These are phyloP conservation scores for Hymenoscyphus fraxineus DNA, from an alignment of 2,329 filamentous ascomycete genomes.

Conservation along the genomic window DNA sequence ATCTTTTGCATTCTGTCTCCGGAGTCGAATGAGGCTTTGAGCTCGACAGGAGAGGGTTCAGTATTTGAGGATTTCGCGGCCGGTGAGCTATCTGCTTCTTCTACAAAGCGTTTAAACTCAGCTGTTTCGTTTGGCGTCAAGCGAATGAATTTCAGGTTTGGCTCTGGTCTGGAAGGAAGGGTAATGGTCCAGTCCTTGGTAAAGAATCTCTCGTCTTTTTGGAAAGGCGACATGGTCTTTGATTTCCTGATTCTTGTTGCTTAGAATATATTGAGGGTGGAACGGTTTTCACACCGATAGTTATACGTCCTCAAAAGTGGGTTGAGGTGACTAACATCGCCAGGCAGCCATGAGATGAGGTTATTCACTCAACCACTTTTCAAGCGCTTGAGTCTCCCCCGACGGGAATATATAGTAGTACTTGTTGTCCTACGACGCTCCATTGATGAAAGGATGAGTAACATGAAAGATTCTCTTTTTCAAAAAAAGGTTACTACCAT, in stretches of 20 bases:
- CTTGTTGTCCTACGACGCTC: no score
- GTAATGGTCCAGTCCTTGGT: slow-evolving; percentile 19
- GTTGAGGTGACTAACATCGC: no score
- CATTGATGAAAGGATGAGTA: no score
- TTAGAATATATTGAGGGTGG: not conserved
- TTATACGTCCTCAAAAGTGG: not conserved
- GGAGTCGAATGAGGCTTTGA: not conserved
- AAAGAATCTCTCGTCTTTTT: slow-evolving; percentile 16
- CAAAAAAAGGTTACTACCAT: no score
- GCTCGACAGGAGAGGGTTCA: not conserved
- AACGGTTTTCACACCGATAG: no score
- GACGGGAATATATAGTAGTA: no score
- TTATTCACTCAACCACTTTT: no score
- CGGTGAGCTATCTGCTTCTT: slow-evolving; percentile 1
- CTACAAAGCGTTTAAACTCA: not conserved
- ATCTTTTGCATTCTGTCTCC: slow-evolving; percentile 9
- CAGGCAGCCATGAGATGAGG: no score
- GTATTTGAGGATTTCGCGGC: not conserved
- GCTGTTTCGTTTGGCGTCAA: slow-evolving; percentile 10
- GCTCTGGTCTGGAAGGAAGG: slow-evolving; percentile 8
- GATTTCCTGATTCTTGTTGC: slow-evolving; percentile 7
- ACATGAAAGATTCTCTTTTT: no score
- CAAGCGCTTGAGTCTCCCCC: no score
- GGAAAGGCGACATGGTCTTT: slow-evolving; percentile 12
- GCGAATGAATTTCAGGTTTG: slow-evolving; percentile 16